Conservation (phyloP, 179 eudicot species). For the Nepenthes alata region DNA sequence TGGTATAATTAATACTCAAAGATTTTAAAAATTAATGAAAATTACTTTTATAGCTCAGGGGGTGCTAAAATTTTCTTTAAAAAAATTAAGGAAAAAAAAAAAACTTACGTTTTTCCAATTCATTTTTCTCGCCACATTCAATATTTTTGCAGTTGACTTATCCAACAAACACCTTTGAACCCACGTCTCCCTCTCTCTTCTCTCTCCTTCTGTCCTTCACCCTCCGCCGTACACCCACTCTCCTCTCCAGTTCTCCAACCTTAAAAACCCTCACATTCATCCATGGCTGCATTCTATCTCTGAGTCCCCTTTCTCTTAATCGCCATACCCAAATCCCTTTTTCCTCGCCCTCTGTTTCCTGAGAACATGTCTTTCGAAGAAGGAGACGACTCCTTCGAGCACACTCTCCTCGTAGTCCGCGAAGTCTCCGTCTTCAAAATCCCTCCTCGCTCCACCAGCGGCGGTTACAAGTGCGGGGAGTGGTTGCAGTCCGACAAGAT, state of each 20-base stretch:
- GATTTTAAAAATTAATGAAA: too few relatives aligned
- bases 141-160: too few relatives aligned
- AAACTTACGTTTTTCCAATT: too few relatives aligned
- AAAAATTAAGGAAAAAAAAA: too few relatives aligned
- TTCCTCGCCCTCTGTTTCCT: neutral
- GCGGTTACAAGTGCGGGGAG: constrained; percentile 97
- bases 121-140: too few relatives aligned
- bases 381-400: constrained; percentile 83
- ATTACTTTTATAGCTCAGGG: too few relatives aligned
- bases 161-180: neutral
- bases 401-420: constrained; percentile 87
- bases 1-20: too few relatives aligned
- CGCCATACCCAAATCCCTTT: constrained; percentile 3
- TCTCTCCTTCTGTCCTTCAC: neutral
- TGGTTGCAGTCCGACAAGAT: constrained; percentile 98
- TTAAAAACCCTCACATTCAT: too few relatives aligned
- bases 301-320: neutral
- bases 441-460: constrained; percentile 83
- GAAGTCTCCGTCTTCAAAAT: constrained; percentile 88
- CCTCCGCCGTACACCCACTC: neutral
- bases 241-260: neutral
- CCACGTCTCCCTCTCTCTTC: constrained; percentile 1
- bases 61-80: too few relatives aligned
- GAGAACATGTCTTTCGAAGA: constrained; percentile 41
- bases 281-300: constrained; percentile 1